Evolutionary conservation across 1,139 yeast species (phyloP).

Genomic region (Yamadazyma sp.): DNA sequence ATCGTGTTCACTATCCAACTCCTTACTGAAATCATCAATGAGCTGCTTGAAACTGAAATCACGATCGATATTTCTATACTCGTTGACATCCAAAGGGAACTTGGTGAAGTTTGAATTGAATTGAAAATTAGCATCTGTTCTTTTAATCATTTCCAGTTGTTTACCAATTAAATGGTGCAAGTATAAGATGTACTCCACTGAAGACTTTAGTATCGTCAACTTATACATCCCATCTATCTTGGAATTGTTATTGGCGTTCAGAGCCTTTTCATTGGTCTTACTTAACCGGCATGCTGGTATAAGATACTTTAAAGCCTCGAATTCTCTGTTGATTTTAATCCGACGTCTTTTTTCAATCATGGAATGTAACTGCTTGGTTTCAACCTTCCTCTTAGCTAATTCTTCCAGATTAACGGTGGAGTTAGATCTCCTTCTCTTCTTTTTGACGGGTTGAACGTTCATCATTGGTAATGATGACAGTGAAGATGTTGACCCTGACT

Average conservation of each 20-base stretch:
- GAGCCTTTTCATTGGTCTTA: conserved; percentile 6
- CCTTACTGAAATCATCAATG: conserved; percentile 12
- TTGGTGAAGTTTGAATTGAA: conserved; percentile 49
- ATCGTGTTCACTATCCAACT: conserved; percentile 9
- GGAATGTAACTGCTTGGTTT: conserved; percentile 67
- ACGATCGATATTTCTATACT: conserved; percentile 56
- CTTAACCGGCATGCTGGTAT: conserved; percentile 66
- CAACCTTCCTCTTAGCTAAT: conserved; percentile 53
- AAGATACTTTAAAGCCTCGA: conserved; percentile 73
- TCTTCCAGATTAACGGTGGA: conserved; percentile 52
- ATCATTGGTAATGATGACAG: conserved; percentile 7
- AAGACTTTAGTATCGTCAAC: conserved; percentile 73
- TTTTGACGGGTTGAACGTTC: conserved; percentile 21
- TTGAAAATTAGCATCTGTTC: conserved; percentile 23
- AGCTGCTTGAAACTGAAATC: conserved; percentile 48
- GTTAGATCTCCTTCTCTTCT: conserved; percentile 49
- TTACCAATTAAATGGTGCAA: conserved; percentile 58
- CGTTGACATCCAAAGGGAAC: conserved; percentile 56
- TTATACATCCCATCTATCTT: conserved; percentile 73
- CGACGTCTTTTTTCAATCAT: conserved; percentile 80
- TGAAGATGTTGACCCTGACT: conserved; percentile 4
- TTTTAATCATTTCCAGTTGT: conserved; percentile 38
- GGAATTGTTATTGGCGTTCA: conserved; percentile 18
- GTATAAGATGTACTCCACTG: conserved; percentile 76
- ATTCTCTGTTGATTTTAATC: conserved; percentile 76